Base-by-base conservation (phyloP, 345 rosid species). In the Pelargonium nanum region DNA sequence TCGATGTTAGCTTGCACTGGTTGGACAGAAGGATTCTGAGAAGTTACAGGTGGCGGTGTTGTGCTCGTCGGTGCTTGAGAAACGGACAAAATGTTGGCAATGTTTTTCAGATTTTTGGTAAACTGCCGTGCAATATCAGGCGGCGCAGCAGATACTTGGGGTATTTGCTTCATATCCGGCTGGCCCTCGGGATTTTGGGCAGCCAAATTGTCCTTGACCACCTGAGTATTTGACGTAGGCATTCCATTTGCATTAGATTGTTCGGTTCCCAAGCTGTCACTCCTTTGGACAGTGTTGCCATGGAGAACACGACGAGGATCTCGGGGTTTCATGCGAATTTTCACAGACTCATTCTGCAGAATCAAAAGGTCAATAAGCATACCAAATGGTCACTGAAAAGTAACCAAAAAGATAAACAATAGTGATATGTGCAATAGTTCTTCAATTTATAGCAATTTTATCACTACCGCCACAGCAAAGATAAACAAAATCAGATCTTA, bases 221-320 rank as follows among this genome's bases (percentile, higher is more conserved):
- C 74, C 57, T 61, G 67, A 54, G 66, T 50, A 65, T 74, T 75
- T 53, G 67, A 25, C 48, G 70, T 50, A 20, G 70, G 63, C 56
- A 65, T 23, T 28, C 74, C 78, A 68, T 71, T 78, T 20, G 76
- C 59, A 72, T 83, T 83, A 20, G 73, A 55, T 72, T 79, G 85
- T 48, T 84, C 96, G 59, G 80, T 60, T 57, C 70, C 76, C 52
- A 54, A 26, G 74, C 76, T 76, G 55, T 78, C 83, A 40, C 71
- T 62, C 73, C 77, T 85, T 67, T 80, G 91, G 72, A 83, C 78
- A 32, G 72, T 19, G 67, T 73, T 76, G 32, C 79, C 84, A 66
- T 86, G 97, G 26, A 87, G 86, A 44, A 81, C 60, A 55, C 99
- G 97, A 20, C 99, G 94, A 69, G 99, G 99, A 66, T 93, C 99